phyloP scores from a whole-genome alignment of 805 yeast genomes.

The Schwanniomyces polymorphus region DNA sequence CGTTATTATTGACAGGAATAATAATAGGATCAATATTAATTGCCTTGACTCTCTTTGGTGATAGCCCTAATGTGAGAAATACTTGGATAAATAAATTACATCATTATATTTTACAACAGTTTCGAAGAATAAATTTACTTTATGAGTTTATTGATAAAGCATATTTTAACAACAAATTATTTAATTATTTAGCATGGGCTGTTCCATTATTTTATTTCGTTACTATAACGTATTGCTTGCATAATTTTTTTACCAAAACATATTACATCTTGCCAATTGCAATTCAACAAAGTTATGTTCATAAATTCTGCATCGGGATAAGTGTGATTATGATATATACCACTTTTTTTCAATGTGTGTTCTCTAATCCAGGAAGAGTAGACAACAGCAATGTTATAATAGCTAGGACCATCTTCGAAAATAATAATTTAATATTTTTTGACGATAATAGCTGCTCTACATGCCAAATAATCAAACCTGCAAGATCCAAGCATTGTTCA shows the following conservation, averaged over 20 bases:
- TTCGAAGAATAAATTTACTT: conserved; percentile 1
- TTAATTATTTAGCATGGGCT: conserved; percentile 36
- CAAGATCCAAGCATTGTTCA: conserved; percentile 63
- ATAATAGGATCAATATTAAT: conserved; percentile 14
- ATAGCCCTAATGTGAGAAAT: conserved; percentile 41
- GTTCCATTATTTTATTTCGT: conserved; percentile 43
- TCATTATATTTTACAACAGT: conserved; percentile 3
- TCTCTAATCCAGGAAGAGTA: conserved; percentile 45
- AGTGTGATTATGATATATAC: conserved; percentile 30
- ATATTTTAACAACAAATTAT: conserved; percentile 18
- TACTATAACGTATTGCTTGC: conserved; percentile 34
- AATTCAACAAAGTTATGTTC: conserved; percentile 7
- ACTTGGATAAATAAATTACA: conserved; percentile 30
- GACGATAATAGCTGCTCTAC: conserved; percentile 47
- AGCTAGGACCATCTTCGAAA: conserved; percentile 20
- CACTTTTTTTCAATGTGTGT: conserved; percentile 38
- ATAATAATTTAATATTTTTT: conserved; percentile 57
- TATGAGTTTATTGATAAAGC: conserved; percentile 18
- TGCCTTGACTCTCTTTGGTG: conserved; percentile 46
- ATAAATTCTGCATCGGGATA: conserved; percentile 23
- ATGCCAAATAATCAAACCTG: conserved; percentile 50
- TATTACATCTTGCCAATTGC: conserved; percentile 12
- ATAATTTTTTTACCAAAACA: conserved; percentile 30
- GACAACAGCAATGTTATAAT: conserved; percentile 9
- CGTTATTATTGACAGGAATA: conserved; percentile 2